A percentile compares a stretch with the other conserved stretches of the same genome.
phyloP scores from a whole-genome alignment of 202 grass and related monocot genomes.

The Brachypodium distachyon region DNA sequence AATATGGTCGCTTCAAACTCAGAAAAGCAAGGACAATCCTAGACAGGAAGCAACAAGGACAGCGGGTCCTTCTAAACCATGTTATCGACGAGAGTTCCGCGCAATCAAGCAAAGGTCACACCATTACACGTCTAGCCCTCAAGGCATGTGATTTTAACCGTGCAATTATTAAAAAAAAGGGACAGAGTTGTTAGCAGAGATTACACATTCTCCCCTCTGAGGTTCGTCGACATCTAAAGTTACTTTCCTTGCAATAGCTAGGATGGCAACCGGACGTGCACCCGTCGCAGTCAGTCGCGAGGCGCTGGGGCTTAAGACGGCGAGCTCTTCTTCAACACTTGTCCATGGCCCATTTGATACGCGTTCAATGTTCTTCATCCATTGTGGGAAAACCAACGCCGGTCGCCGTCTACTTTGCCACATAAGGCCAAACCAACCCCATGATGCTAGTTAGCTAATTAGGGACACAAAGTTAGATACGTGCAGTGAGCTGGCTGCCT shows the following conservation, averaged over 20 bases:
- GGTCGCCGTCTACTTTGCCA: background rate
- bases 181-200: too few species aligned
- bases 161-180: too few species aligned
- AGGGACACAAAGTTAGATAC: too few species aligned
- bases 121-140: too few species aligned
- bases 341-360: background rate
- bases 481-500: background rate
- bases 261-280: background rate
- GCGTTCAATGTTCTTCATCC: background rate
- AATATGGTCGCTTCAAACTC: background rate
- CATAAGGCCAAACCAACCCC: background rate
- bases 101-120: background rate
- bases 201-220: background rate
- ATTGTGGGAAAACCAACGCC: background rate
- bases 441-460: background rate
- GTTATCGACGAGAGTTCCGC: background rate
- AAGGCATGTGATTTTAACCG: background rate
- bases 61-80: background rate
- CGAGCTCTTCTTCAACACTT: conserved; percentile 9
- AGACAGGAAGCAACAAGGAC: background rate
- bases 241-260: background rate
- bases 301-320: background rate
- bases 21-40: background rate
- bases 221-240: background rate
- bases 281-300: background rate